phyloP scores from a whole-genome alignment of 257 asterid genomes.

The Scutellaria galericulata region DNA sequence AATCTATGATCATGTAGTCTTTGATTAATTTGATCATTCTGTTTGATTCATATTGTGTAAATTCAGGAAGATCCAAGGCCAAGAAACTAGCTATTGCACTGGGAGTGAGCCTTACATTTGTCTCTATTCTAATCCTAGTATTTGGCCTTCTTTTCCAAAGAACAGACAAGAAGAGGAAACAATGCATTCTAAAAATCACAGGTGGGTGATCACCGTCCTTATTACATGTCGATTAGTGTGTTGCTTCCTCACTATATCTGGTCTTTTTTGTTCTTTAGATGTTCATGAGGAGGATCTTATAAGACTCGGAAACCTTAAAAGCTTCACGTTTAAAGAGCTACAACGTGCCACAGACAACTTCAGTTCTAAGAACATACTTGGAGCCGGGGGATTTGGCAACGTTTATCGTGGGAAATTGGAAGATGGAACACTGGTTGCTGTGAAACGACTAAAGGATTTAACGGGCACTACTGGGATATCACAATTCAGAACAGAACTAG shows the following conservation, averaged over 20 bases:
- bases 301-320: conserved; percentile 73
- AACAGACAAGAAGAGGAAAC: conserved; percentile 55
- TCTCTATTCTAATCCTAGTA: conserved; percentile 43
- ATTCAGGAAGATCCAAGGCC: conserved; percentile 57
- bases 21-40: background rate
- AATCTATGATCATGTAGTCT: background rate
- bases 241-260: background rate
- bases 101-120: conserved; percentile 67
- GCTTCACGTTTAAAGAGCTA: conserved; percentile 79
- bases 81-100: conserved; percentile 72
- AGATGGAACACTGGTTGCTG: conserved; percentile 74
- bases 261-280: conserved; percentile 46
- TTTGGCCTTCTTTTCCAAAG: conserved; percentile 54
- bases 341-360: conserved; percentile 74
- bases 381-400: conserved; percentile 92
- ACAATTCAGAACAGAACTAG: conserved; percentile 83
- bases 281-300: conserved; percentile 73
- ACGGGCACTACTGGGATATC: conserved; percentile 80
- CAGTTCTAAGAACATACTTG: conserved; percentile 86
- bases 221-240: background rate
- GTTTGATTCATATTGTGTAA: background rate
- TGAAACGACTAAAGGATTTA: conserved; percentile 81
- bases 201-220: conserved; percentile 44
- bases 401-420: conserved; percentile 77
- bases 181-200: conserved; percentile 59